Evolutionary conservation across 805 yeast species (phyloP).

Genomic region (Candida chilensis): DNA sequence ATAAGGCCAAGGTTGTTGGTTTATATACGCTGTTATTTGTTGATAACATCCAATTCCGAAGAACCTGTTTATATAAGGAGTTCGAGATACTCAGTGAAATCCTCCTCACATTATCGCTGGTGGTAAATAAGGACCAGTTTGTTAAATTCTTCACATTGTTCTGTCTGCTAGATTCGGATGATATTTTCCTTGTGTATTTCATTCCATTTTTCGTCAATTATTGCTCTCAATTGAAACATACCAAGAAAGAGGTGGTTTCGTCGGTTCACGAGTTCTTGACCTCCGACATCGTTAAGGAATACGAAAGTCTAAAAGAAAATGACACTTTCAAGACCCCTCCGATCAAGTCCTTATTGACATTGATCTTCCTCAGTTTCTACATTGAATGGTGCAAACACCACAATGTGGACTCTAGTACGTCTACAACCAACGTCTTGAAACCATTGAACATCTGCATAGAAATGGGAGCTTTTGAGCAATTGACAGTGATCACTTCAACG

Average conservation of each 20-base stretch:
- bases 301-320: conserved; percentile 18
- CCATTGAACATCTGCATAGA: conserved; percentile 53
- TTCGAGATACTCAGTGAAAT: conserved; percentile 70
- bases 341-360: conserved; percentile 34
- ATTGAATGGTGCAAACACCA: conserved; percentile 59
- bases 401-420: conserved; percentile 29
- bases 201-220: conserved; percentile 49
- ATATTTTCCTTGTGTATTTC: conserved; percentile 54
- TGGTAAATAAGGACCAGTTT: conserved; percentile 24
- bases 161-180: conserved; percentile 56
- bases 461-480: conserved; percentile 63
- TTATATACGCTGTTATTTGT: conserved; percentile 28
- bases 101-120: conserved; percentile 43
- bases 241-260: conserved; percentile 26
- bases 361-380: conserved; percentile 47
- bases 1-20: conserved; percentile 46
- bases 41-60: conserved; percentile 39
- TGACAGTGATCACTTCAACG: conserved; percentile 52
- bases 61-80: conserved; percentile 52
- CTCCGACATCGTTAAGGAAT: conserved; percentile 12
- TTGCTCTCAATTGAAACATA: conserved; percentile 23
- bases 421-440: conserved; percentile 43
- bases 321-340: conserved; percentile 38
- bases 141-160: conserved; percentile 35
- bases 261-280: conserved; percentile 22